Base-by-base conservation (phyloP, 2,329 filamentous ascomycete species). In the Neofusicoccum ribis region DNA sequence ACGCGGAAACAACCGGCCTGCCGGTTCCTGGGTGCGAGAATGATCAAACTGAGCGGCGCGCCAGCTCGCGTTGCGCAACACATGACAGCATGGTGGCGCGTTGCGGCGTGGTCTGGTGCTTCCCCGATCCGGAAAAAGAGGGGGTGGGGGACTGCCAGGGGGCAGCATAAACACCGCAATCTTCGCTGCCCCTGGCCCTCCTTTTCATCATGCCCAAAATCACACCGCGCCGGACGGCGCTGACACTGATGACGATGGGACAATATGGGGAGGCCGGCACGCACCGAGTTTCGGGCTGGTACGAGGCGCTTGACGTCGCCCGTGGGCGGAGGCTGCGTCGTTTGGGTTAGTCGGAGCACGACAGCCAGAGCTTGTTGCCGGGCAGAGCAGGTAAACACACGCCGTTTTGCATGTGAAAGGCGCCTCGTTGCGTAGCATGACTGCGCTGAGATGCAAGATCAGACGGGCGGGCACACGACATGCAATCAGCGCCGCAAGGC, bases 71-170 rank as follows among this genome's bases (percentile, higher is more conserved):
- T 59, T 59, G 56, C 56, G 56, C 56, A 59, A 59, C 56, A 59
- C 56, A 59, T 59, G 56, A 59, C 56, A 59, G 20, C 56, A 59
- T 37, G 50, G 50, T 52, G 50, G 50, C 50, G 50, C 50, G 49
- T 52, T 59, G 54, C 54, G 54, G 54, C 54, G 56, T 47, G 56
- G 56, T 43, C 56, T 46, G 56, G 14, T 59, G 41, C 37, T 59
- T 59, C 56, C 54, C 56, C 43, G 43, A 59, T 59, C 43, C 8
- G 56, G 56, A 17, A 59, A 59, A 46, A 59, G 56, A 59, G 56
- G 56, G 41, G 56, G 56, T 59, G 56, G 56, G 54, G 41, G 56
- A 31, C 41, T 5, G 27, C 41, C 15, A 36, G 41, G 56, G 56
- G 56, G 56, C 52, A 58, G 56, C 56, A 59, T 47, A 36, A 47